These are phyloP conservation scores for Hyphopichia wangnamkhiaoensis DNA, from an alignment of 1,139 yeast species.

Conservation along the genomic window DNA sequence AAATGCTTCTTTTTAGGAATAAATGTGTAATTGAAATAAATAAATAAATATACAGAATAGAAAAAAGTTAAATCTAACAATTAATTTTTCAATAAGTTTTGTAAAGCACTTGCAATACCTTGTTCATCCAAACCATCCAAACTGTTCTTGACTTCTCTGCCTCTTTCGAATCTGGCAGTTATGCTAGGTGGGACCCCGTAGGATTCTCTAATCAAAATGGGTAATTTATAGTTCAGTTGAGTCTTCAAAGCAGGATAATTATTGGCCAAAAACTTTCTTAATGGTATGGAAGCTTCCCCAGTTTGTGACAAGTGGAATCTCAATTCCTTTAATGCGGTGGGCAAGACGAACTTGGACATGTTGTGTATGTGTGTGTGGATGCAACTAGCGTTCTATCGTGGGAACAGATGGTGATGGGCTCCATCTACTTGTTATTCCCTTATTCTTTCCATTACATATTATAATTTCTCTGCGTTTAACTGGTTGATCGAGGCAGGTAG, in stretches of 20 bases:
- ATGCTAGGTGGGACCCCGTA: constrained; percentile 70
- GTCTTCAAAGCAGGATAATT: constrained; percentile 64
- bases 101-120: constrained; percentile 39
- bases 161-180: constrained; percentile 65
- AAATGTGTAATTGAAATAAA: neutral
- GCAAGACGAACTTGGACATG: constrained; percentile 63
- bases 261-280: constrained; percentile 61
- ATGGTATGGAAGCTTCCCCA: constrained; percentile 66
- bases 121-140: constrained; percentile 49
- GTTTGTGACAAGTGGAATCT: constrained; percentile 80
- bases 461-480: constrained; percentile 14
- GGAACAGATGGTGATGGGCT: neutral
- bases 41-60: constrained; percentile 1
- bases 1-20: too few relatives aligned
- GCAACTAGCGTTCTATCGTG: neutral
- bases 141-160: constrained; percentile 41
- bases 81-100: constrained; percentile 35
- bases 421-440: neutral
- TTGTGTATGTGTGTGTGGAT: constrained; percentile 1
- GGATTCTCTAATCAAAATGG: constrained; percentile 76
- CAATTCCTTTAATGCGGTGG: constrained; percentile 69
- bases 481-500: constrained; percentile 10
- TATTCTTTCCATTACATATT: neutral
- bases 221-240: constrained; percentile 46
- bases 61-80: neutral